phyloP scores from a whole-genome alignment of 148 eudicot genomes.

The Spergularia marina region DNA sequence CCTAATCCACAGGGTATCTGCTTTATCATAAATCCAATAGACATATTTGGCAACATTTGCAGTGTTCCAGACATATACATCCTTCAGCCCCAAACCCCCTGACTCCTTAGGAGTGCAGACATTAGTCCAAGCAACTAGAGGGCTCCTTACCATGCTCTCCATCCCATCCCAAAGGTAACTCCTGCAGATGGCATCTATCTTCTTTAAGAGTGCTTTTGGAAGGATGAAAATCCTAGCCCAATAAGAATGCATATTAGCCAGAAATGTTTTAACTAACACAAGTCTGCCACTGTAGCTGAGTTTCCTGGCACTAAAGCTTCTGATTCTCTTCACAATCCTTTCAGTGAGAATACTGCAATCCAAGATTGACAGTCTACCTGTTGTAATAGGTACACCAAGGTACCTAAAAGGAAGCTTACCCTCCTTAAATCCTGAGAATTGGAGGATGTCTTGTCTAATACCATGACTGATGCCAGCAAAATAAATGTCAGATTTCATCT shows the following conservation, averaged over 20 bases:
- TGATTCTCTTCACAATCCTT: neutral
- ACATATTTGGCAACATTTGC: neutral
- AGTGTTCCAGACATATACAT: neutral
- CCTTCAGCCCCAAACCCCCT: neutral
- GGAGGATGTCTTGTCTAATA: neutral
- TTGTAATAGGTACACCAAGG: neutral
- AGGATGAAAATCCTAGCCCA: neutral
- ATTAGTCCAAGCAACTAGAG: neutral
- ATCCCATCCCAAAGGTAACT: neutral
- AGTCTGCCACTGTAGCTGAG: neutral
- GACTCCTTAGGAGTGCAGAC: neutral
- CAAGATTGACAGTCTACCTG: neutral
- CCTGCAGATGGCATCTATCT: neutral
- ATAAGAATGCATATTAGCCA: neutral
- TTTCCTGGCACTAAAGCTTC: neutral
- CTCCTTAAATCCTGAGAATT: neutral
- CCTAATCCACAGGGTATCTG: too few relatives aligned
- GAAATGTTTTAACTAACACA: neutral
- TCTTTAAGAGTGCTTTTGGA: neutral
- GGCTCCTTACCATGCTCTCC: fast-evolving
- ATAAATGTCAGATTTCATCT: neutral
- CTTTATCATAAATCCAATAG: neutral
- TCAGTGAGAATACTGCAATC: neutral
- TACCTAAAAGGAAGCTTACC: neutral
- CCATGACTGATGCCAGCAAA: neutral